Conservation (phyloP, 129 eudicot species). For the Flaveria ramosissima region DNA sequence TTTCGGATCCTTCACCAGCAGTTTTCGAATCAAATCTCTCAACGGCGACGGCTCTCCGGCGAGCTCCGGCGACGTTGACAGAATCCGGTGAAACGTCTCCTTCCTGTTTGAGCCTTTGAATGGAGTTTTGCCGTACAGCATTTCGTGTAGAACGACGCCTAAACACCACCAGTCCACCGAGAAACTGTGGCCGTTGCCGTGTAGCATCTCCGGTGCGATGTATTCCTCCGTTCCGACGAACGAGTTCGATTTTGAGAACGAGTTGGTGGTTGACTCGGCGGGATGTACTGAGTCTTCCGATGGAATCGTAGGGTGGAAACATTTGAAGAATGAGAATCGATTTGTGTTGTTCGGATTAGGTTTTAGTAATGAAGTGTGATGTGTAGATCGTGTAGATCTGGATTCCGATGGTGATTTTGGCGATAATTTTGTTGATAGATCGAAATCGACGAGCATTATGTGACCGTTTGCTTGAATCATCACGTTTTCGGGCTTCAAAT, state of each 20-base stretch:
- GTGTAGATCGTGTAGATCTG: not conserved
- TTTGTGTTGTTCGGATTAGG: constrained; percentile 32
- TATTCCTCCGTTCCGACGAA: constrained; percentile 97
- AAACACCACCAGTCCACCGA: constrained; percentile 87
- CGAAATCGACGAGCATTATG: constrained; percentile 82
- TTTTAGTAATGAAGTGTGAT: constrained; percentile 6
- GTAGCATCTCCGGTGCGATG: constrained; percentile 79
- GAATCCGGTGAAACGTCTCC: constrained; percentile 69
- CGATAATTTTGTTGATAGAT: constrained; percentile 73
- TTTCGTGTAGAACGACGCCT: constrained; percentile 72
- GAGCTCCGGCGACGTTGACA: constrained; percentile 54
- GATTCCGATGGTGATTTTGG: constrained; percentile 41
- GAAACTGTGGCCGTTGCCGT: constrained; percentile 72
- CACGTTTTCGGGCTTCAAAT: constrained; percentile 83
- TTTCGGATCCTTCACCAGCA: constrained; percentile 77
- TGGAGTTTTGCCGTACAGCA: constrained; percentile 89
- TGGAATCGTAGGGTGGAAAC: constrained; percentile 46
- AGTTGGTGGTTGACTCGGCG: constrained; percentile 11
- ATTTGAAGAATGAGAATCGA: constrained; percentile 8
- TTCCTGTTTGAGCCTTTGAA: constrained; percentile 66
- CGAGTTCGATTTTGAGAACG: constrained; percentile 65
- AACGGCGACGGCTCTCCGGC: constrained; percentile 80
- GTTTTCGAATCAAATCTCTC: constrained; percentile 62
- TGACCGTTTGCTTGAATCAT: constrained; percentile 87
- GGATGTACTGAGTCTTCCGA: constrained; percentile 51